phyloP scores from a whole-genome alignment of 768 basidiomycete genomes.

The Mycena crocata region DNA sequence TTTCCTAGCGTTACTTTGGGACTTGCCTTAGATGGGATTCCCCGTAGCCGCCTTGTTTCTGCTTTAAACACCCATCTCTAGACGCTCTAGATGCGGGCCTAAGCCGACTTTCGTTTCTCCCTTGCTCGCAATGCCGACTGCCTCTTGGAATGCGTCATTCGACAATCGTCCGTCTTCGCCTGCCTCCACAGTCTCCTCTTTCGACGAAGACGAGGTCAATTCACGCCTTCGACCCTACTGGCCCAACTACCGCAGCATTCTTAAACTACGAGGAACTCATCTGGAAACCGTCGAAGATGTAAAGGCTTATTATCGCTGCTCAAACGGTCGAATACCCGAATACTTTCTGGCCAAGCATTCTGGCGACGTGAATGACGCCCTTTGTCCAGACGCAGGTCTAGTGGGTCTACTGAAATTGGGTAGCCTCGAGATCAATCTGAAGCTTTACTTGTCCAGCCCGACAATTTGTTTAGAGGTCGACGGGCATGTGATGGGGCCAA shows the following conservation, averaged over 20 bases:
- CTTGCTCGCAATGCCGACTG: constrained; percentile 4
- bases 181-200: constrained; percentile 59
- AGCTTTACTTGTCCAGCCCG: constrained; percentile 59
- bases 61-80: constrained; percentile 8
- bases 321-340: constrained; percentile 39
- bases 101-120: constrained; percentile 1
- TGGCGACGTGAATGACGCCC: constrained; percentile 62
- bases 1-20: constrained; percentile 24
- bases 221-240: constrained; percentile 70
- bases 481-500: constrained; percentile 61
- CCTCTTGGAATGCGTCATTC: constrained; percentile 1
- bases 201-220: constrained; percentile 70
- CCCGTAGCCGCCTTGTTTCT: constrained; percentile 9
- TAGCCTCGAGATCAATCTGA: neutral
- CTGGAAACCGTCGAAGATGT: constrained; percentile 80
- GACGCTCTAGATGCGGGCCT: constrained; percentile 11
- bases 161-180: constrained; percentile 13
- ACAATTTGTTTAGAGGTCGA: constrained; percentile 78
- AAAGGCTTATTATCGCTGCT: constrained; percentile 61
- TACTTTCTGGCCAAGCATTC: constrained; percentile 23
- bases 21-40: constrained; percentile 25
- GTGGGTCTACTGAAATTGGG: constrained; percentile 61
- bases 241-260: constrained; percentile 62
- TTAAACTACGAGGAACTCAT: constrained; percentile 65
- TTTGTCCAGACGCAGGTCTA: constrained; percentile 79